Evolutionary conservation across 305 asterid genomes (phyloP).

Genomic region (Fraxinus albicans): DNA sequence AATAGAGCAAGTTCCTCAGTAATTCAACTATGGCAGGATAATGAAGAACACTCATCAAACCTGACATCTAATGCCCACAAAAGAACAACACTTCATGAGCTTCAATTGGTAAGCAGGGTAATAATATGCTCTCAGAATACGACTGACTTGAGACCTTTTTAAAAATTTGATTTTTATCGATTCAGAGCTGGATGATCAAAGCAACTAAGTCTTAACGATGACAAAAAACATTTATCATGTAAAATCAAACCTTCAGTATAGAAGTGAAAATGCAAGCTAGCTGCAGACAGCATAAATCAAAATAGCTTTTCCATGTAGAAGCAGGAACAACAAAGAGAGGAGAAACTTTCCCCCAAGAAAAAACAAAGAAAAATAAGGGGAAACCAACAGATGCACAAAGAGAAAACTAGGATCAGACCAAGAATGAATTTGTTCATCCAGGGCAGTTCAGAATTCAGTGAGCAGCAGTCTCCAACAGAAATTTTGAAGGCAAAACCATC

Average conservation of each 20-base stretch:
- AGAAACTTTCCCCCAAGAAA: not conserved
- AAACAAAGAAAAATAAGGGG: not conserved
- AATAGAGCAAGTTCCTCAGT: not conserved
- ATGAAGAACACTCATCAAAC: not conserved
- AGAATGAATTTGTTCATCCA: not conserved
- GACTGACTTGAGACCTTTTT: not conserved
- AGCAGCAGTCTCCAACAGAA: constrained; percentile 26
- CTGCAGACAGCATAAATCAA: not conserved
- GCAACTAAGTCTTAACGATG: not conserved
- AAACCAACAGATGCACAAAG: not conserved
- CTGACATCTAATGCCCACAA: not conserved
- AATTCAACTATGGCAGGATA: not conserved
- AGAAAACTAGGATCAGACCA: not conserved
- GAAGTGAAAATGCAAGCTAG: not conserved
- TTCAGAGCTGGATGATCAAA: not conserved
- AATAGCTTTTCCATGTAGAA: not conserved
- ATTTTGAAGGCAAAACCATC: not conserved
- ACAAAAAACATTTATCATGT: not conserved
- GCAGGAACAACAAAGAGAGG: not conserved
- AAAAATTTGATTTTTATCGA: not conserved
- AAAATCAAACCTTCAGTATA: not conserved
- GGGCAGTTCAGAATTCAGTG: constrained; percentile 16
- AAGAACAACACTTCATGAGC: not conserved
- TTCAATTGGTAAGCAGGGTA: not conserved
- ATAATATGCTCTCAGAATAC: not conserved